A percentile compares a stretch with the other conserved stretches of the same genome.
These are phyloP conservation scores for Begonia loranthoides DNA, from an alignment of 306 rosid species.

Conservation along the genomic window DNA sequence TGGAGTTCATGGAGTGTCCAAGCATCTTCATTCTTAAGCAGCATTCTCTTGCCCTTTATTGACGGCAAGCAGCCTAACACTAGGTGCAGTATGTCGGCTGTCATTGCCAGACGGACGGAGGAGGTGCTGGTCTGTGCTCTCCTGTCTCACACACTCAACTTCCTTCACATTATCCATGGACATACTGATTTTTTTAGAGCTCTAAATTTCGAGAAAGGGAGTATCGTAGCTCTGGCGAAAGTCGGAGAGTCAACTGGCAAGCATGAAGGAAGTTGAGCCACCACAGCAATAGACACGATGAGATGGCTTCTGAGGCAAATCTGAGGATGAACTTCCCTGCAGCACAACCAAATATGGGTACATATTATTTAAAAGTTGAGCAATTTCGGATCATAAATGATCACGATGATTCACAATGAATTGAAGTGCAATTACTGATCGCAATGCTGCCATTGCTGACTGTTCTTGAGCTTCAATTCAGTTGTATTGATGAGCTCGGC, in stretches of 20 bases:
- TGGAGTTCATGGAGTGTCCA: too few relatives aligned
- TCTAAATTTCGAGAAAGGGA: not conserved
- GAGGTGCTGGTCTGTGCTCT: slow-evolving; percentile 18
- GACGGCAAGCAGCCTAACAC: too few relatives aligned
- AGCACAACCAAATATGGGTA: too few relatives aligned
- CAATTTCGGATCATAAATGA: slow-evolving; percentile 46
- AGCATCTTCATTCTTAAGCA: too few relatives aligned
- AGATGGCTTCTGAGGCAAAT: slow-evolving; percentile 18
- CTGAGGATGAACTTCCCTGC: slow-evolving; percentile 10
- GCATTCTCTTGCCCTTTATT: too few relatives aligned
- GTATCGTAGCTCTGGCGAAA: slow-evolving; percentile 34
- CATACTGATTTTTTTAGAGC: too few relatives aligned
- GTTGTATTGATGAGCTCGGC: slow-evolving; percentile 50
- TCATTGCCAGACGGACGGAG: slow-evolving; percentile 13
- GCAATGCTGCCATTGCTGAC: slow-evolving; percentile 60
- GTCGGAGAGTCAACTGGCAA: slow-evolving; percentile 17
- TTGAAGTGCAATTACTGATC: slow-evolving; percentile 54
- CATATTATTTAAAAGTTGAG: too few relatives aligned
- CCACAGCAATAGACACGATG: too few relatives aligned
- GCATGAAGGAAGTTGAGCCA: slow-evolving; percentile 29
- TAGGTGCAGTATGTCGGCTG: too few relatives aligned
- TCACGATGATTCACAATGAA: slow-evolving; percentile 39
- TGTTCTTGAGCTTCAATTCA: slow-evolving; percentile 39
- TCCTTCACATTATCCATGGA: too few relatives aligned
- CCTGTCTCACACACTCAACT: not conserved